Conservation (phyloP, 176 grass and related monocot genomes). For the Metroxylon sagu region DNA sequence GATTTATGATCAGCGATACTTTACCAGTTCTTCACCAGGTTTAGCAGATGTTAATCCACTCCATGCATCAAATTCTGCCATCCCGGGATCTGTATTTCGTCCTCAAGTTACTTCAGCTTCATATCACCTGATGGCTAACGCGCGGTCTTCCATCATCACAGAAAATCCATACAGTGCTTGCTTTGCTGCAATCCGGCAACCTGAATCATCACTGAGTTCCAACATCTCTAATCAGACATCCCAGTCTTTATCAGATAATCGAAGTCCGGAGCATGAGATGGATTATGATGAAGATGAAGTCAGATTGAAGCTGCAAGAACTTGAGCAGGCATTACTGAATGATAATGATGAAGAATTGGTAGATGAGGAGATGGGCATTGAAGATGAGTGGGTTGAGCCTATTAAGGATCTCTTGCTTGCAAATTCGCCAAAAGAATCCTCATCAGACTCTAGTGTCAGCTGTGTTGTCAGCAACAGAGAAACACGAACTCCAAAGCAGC, state of each 20-base stretch:
- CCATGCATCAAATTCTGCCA: slow-evolving; percentile 13
- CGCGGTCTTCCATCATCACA: slow-evolving; percentile 19
- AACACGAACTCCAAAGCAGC: slow-evolving; percentile 68
- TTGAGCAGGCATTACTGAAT: slow-evolving; percentile 73
- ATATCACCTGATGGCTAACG: slow-evolving; percentile 38
- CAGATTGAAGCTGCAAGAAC: slow-evolving; percentile 76
- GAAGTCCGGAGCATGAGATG: slow-evolving; percentile 52
- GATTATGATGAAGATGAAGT: slow-evolving; percentile 75
- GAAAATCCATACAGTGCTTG: slow-evolving; percentile 45
- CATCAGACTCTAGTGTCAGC: slow-evolving; percentile 64
- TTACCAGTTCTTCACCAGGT: slow-evolving; percentile 29
- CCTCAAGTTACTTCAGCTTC: slow-evolving; percentile 45
- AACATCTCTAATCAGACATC: slow-evolving; percentile 67
- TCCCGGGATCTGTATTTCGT: slow-evolving; percentile 30
- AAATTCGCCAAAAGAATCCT: slow-evolving; percentile 77
- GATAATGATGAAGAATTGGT: slow-evolving; percentile 60
- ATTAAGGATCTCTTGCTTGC: slow-evolving; percentile 52
- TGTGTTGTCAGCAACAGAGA: slow-evolving; percentile 52
- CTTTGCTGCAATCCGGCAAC: slow-evolving; percentile 26
- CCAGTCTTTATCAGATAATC: slow-evolving; percentile 57
- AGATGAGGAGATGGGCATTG: slow-evolving; percentile 45
- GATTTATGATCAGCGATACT: slow-evolving; percentile 43
- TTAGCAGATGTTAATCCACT: not conserved
- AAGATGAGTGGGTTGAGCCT: slow-evolving; percentile 60
- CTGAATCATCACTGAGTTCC: slow-evolving; percentile 51